Evolutionary conservation across 441 rosid genomes (phyloP).

Genomic region (Cnidoscolus chayamansa): DNA sequence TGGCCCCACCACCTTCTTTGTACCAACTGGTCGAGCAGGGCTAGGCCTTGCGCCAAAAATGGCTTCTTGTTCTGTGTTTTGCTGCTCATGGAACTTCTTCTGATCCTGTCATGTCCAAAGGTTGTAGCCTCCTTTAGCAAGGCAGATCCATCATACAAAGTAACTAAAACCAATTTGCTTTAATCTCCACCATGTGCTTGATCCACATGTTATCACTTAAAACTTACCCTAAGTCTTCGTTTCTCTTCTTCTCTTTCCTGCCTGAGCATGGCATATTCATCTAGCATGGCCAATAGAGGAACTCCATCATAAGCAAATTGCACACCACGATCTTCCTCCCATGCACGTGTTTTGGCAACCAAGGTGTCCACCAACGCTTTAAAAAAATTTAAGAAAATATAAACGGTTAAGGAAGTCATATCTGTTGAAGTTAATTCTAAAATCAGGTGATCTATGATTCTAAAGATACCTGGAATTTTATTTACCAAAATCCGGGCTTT

Average conservation of each 20-base stretch:
- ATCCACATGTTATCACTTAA: background rate
- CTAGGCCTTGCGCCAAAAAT: slow-evolving; percentile 71
- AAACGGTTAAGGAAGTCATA: background rate
- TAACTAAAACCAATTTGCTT: background rate
- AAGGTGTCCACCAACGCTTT: slow-evolving; percentile 79
- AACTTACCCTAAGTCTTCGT: slow-evolving; percentile 64
- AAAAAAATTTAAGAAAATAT: slow-evolving; percentile 15
- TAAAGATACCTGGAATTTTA: slow-evolving; percentile 80
- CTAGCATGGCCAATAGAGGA: slow-evolving; percentile 93
- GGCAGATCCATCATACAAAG: background rate
- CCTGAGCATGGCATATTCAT: slow-evolving; percentile 93
- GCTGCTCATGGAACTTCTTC: slow-evolving; percentile 85
- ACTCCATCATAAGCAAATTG: slow-evolving; percentile 83
- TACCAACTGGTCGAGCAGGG: slow-evolving; percentile 69
- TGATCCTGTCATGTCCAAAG: slow-evolving; percentile 53
- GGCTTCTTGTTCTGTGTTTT: slow-evolving; percentile 72
- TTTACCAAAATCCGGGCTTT: slow-evolving; percentile 85
- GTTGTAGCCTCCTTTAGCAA: slow-evolving; percentile 4
- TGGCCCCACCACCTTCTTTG: slow-evolving; percentile 65
- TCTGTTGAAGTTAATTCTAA: background rate
- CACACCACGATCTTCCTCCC: slow-evolving; percentile 79
- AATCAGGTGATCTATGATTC: background rate
- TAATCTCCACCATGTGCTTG: background rate
- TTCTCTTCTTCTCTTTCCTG: slow-evolving; percentile 97
- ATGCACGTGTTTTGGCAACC: slow-evolving; percentile 71